Base-by-base conservation (phyloP, 1,139 yeast genomes). In the Geotrichum europaeum region DNA sequence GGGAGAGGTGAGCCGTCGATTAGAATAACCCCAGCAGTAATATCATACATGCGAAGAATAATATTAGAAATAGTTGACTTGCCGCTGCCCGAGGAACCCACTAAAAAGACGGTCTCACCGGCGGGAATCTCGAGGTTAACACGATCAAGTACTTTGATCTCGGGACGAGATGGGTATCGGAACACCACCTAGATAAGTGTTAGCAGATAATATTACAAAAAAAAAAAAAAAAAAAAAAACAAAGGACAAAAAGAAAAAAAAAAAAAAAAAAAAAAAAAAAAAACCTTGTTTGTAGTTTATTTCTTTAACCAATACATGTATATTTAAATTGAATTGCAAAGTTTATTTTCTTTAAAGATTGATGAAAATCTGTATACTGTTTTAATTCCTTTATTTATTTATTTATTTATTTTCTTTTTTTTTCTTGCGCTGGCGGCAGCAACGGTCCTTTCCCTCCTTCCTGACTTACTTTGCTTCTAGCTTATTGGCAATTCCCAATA, bases 61-160 rank as follows among this genome's bases (percentile, higher is more conserved):
- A 94, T 72, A 54, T 81, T 81, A 0, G 87, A 82, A 12, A 94
- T 65, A 0, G 98, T 88, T 0, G 97, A 90, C 71, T 94, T 94
- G 0, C 99, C 99, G 0, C 94, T 85, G 0, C 99, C 99, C 0
- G 97, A 90, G 63, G 80, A 79, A 0, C 99, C 99, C 56, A 94
- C 81, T 1, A 94, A 72, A 67, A 83, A 92, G 2, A 85, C 84
- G 22, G 82, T 70, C 49, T 76, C 67, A 1, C 82, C 80, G 0
- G 81, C 72, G 5, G 76, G 73, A 40, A 92, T 75, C 1, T 68
- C 66, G 51, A 88, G 64, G 22, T 74, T 69, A 1, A 87, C 75
- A 55, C 79, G 65, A 0, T 79, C 71, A 22, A 92, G 71, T 0
- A 82, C 82, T 4, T 66, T 62, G 0, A 68, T 68, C 4, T 78